Conservation (phyloP, 129 eudicot genomes). For the Helianthus annuus region DNA sequence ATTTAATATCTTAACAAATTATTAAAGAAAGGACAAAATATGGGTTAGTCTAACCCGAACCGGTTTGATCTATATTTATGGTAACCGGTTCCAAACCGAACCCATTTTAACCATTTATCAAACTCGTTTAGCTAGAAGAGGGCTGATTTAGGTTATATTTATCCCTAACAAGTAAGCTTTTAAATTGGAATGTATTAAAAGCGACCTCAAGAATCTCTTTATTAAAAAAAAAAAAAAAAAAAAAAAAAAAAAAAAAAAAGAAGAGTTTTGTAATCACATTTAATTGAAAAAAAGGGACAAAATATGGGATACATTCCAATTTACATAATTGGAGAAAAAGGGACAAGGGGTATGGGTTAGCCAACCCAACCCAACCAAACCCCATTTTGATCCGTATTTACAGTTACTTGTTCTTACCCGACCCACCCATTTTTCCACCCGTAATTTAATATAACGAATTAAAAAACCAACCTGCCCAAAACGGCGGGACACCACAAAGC, state of each 20-base stretch:
- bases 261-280: background rate
- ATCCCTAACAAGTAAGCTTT: background rate
- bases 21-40: background rate
- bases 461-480: slow-evolving; percentile 29
- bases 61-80: background rate
- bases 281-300: background rate
- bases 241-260: background rate
- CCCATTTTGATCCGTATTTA: background rate
- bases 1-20: background rate
- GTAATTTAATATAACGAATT: background rate
- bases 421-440: too few relatives aligned
- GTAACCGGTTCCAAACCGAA: background rate
- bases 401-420: background rate
- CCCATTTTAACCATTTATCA: background rate
- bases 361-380: background rate
- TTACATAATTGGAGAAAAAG: background rate
- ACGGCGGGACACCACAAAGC: slow-evolving; percentile 37
- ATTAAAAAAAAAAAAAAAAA: background rate
- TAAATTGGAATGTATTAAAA: background rate
- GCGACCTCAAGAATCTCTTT: background rate
- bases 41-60: background rate
- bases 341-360: too few relatives aligned
- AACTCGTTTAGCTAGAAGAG: background rate
- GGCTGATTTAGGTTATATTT: background rate
- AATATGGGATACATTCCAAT: background rate